Evolutionary conservation across 768 basidiomycete species (phyloP), one percentile per base, ranked within the genome.

Genomic region (Cystobasidium tubakii): DNA sequence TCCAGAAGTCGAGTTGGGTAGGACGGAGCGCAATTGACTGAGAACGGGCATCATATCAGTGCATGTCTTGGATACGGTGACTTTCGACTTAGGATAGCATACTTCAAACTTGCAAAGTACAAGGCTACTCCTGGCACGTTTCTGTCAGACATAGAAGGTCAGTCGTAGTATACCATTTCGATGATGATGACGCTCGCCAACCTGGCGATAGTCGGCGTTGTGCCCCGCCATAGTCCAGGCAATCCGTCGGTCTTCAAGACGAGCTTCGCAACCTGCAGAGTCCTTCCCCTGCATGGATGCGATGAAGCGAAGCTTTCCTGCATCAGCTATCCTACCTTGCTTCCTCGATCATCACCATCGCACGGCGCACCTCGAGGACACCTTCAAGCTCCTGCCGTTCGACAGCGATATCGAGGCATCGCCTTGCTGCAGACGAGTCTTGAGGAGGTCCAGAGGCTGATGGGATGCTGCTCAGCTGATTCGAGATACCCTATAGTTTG

Each of bases 51-150:
- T 6, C 10, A n/a, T 10, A 23, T n/a, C 21, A 29, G 53, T 10
- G n/a, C 9, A 29, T 7, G 62, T 21, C 21, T 63, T 17, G 7
- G 29, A 7, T 12, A 7, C 9, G 31, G 15, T 33, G 62, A 6
- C 21, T 9, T 7, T 25, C 54, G 31, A n/a, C n/a, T n/a, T n/a
- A 13, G 54, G 7, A 57, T 23, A 29, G 25, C 31, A 9, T 31
- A 71, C 69, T 55, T 71, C 21, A 71, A 39, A 27, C 36, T 46
- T 44, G 69, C 54, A 71, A 71, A 71, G 69, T 71, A 71, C 7
- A 71, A 54, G 17, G 69, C 69, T 2, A 71, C 69, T 34, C 69
- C 69, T 3, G 69, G 69, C 7, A 71, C 69, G 63, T 65, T 65
- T 42, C 63, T 65, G 63, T 15, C 2, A 25, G 57, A 27, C 21